Base-by-base conservation (phyloP, 2,329 filamentous ascomycete genomes). In the Thermothelomyces thermophilus region DNA sequence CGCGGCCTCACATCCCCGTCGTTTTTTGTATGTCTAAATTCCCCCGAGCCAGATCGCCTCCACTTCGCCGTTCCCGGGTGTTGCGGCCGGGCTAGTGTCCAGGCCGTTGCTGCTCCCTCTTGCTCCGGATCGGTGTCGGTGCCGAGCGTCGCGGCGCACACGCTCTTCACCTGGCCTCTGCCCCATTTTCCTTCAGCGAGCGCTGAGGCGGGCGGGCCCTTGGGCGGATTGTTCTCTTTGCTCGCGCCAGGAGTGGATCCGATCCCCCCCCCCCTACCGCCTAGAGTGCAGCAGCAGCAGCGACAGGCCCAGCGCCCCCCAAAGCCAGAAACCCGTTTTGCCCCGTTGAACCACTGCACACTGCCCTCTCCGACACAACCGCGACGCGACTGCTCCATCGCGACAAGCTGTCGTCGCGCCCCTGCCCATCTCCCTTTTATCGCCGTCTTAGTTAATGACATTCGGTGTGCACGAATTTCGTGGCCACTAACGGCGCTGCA, bases 381-480 rank as follows among this genome's bases (percentile, higher is more conserved):
- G 61, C 65, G 65, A 71, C 70, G 69, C 68, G 70, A 71, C 70
- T 67, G 64, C 67, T 68, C 66, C 65, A 70, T 72, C 69, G 68
- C 68, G 67, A 70, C 67, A 64, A 61, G 64, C 62, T 61, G 62
- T 61, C 64, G 65, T 70, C 71, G 70, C 74, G 70, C 69, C 65
- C 71, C 71, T 74, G 63, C 67, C 68, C 61, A 66, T 67, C 64
- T 52, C 58, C 51, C 57, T 63, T 62, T 51, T 48, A 64, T 61
- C 52, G 49, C 56, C 60, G 62, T 57, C 57, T 65, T 70, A 70
- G 64, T 73, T 63, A 64, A 71, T 73, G 70, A 65, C 45, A 46
- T 26, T 65, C 64, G 59, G 61, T 64, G 31, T 42, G 41, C 35
- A 28, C 44, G 35, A 26, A 41, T 50, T 41, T 56, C 40, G 40